These are phyloP conservation scores for Schizophyllum commune DNA, from an alignment of 1,284 basidiomycete species.

Conservation along the genomic window DNA sequence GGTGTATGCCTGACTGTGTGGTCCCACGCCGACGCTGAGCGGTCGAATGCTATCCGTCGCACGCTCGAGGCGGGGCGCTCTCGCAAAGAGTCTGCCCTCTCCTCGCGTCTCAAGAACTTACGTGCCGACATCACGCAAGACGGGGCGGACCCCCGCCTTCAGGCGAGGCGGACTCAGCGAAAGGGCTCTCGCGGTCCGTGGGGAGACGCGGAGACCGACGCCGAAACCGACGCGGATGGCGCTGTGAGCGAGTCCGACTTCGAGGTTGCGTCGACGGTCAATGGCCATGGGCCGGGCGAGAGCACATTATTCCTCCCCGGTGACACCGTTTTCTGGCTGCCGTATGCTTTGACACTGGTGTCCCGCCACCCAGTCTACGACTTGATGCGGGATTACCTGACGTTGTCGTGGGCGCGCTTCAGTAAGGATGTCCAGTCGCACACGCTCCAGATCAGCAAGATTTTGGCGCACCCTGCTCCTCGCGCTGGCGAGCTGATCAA, in stretches of 20 bases:
- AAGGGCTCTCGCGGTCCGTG: slow-evolving; percentile 61
- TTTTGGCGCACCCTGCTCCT: slow-evolving; percentile 76
- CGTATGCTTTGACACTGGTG: slow-evolving; percentile 83
- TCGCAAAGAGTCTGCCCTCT: slow-evolving; percentile 73
- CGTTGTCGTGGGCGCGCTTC: slow-evolving; percentile 88
- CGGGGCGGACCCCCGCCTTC: slow-evolving; percentile 41
- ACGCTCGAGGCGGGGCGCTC: slow-evolving; percentile 71
- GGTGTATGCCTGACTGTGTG: slow-evolving; percentile 90
- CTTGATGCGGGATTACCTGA: slow-evolving; percentile 87
- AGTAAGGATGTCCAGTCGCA: slow-evolving; percentile 87
- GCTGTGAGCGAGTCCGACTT: slow-evolving; percentile 78
- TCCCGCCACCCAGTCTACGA: slow-evolving; percentile 91
- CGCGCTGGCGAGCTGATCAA: slow-evolving; percentile 80
- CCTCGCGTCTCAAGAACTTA: slow-evolving; percentile 56
- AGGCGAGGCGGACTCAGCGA: slow-evolving; percentile 48
- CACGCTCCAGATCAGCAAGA: slow-evolving; percentile 74
- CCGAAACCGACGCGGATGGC: slow-evolving; percentile 63
- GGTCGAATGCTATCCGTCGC: slow-evolving; percentile 73
- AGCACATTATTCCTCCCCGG: slow-evolving; percentile 81
- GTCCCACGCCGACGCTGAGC: slow-evolving; percentile 87
- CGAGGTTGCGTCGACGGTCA: slow-evolving; percentile 66
- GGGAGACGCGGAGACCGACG: slow-evolving; percentile 67
- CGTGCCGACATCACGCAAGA: slow-evolving; percentile 39
- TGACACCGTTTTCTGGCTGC: slow-evolving; percentile 89
- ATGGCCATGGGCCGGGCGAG: slow-evolving; percentile 67